A percentile compares a stretch with the other conserved stretches of the same genome.
phyloP scores from a whole-genome alignment of 441 rosid genomes.

The Corymbia calophylla region DNA sequence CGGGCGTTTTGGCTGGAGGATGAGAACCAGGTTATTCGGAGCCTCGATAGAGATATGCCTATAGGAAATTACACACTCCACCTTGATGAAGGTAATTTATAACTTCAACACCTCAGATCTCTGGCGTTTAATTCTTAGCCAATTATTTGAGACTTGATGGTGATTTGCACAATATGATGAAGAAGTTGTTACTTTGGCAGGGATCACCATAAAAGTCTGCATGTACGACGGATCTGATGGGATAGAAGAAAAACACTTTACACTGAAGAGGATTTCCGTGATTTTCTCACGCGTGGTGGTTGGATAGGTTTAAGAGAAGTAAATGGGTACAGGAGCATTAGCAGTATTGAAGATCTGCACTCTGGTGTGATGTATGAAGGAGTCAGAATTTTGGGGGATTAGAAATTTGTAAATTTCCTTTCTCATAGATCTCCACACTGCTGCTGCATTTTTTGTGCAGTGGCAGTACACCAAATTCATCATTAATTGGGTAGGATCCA shows the following conservation, averaged over 20 bases:
- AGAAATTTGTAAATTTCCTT: neutral
- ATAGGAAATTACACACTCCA: slow-evolving; percentile 74
- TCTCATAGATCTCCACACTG: neutral
- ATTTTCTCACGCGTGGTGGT: neutral
- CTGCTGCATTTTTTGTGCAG: neutral
- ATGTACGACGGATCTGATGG: slow-evolving; percentile 73
- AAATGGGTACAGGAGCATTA: neutral
- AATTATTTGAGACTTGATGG: neutral
- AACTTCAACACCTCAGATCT: neutral
- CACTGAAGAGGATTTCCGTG: slow-evolving; percentile 27
- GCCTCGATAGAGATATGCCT: slow-evolving; percentile 95
- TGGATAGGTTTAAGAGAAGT: neutral
- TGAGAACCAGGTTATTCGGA: slow-evolving; percentile 74
- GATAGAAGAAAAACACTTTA: slow-evolving; percentile 75
- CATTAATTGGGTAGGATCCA: neutral
- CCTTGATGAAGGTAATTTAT: slow-evolving; percentile 66
- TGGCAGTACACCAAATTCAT: neutral
- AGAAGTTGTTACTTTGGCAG: slow-evolving; percentile 21
- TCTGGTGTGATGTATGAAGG: neutral
- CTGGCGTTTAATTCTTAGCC: neutral
- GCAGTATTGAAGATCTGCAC: neutral
- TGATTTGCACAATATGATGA: neutral
- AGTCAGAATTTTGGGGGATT: neutral
- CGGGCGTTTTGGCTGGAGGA: slow-evolving; percentile 30
- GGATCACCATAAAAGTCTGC: slow-evolving; percentile 73